Conservation (phyloP, 106 monocot species). For the Dendrobium chrysotoxum region DNA sequence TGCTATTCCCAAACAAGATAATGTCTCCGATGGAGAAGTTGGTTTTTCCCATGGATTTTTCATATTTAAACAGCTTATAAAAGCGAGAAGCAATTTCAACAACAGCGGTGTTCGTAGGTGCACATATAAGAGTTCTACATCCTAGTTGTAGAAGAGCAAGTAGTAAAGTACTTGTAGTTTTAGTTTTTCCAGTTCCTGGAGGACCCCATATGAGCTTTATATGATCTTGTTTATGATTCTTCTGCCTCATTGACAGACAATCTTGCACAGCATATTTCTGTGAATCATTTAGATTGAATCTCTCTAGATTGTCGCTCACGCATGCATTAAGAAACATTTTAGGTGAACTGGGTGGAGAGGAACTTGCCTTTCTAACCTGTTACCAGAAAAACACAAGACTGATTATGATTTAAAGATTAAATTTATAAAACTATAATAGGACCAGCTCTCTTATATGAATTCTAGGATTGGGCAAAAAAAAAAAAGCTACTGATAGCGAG, state of each 20-base stretch:
- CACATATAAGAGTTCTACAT: slow-evolving; percentile 38
- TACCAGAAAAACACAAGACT: neutral
- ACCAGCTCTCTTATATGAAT: no score
- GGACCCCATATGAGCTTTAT: slow-evolving; percentile 80
- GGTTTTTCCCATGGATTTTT: neutral
- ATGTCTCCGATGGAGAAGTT: slow-evolving; percentile 27
- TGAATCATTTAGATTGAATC: neutral
- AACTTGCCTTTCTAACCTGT: neutral
- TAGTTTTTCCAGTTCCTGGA: slow-evolving; percentile 78
- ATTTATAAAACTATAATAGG: neutral
- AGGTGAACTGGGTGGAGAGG: neutral
- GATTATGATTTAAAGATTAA: neutral
- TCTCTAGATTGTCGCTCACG: neutral
- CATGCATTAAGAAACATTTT: neutral
- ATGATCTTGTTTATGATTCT: neutral
- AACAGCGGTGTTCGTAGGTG: slow-evolving; percentile 67
- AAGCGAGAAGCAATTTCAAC: slow-evolving; percentile 41
- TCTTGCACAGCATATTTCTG: neutral
- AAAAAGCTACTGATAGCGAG: neutral
- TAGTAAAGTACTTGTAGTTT: slow-evolving; percentile 34
- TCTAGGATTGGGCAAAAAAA: no score
- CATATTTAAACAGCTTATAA: slow-evolving; percentile 17
- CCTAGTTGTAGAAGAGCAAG: slow-evolving; percentile 9
- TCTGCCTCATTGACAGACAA: neutral
- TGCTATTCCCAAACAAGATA: slow-evolving; percentile 37